Conservation (phyloP, 352 stramenopile genomes). For the Phytophthora melonis region DNA sequence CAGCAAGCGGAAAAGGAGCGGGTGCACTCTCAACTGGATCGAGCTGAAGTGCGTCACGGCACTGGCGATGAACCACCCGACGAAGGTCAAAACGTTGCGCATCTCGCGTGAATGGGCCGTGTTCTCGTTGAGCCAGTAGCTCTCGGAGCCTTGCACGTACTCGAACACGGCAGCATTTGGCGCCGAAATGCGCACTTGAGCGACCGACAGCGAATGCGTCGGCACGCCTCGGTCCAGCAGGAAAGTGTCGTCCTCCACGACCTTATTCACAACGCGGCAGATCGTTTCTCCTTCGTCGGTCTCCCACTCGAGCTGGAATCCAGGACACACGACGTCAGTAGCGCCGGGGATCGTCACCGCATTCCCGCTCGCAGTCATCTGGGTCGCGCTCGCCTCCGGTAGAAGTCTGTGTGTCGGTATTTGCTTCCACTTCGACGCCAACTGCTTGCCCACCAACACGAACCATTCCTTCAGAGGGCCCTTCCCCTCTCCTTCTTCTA, state of each 20-base stretch:
- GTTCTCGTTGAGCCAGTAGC: slow-evolving; percentile 69
- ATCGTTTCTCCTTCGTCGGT: slow-evolving; percentile 36
- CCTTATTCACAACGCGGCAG: slow-evolving; percentile 60
- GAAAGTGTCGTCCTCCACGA: slow-evolving; percentile 47
- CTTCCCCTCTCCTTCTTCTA: slow-evolving; percentile 84
- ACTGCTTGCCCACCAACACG: slow-evolving; percentile 44
- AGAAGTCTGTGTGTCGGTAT: slow-evolving; percentile 22
- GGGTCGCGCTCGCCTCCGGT: slow-evolving; percentile 11
- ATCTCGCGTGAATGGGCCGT: slow-evolving; percentile 45
- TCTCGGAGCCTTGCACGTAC: slow-evolving; percentile 70
- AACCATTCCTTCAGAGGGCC: slow-evolving; percentile 85
- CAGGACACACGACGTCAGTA: slow-evolving; percentile 21
- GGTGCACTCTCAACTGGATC: slow-evolving; percentile 52
- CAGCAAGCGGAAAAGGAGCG: slow-evolving; percentile 62
- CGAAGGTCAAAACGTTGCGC: slow-evolving; percentile 49
- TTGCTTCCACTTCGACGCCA: slow-evolving; percentile 59
- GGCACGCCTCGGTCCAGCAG: slow-evolving; percentile 59
- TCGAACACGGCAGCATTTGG: slow-evolving; percentile 54
- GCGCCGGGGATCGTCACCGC: slow-evolving; percentile 49
- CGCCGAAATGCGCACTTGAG: slow-evolving; percentile 53
- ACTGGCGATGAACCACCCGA: slow-evolving; percentile 72
- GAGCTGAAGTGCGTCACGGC: slow-evolving; percentile 56
- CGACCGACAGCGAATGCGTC: slow-evolving; percentile 46
- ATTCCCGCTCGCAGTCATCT: slow-evolving; percentile 58
- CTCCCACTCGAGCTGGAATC: slow-evolving; percentile 54